Conservation (phyloP, 805 yeast genomes). For the Ogataea allantospora region DNA sequence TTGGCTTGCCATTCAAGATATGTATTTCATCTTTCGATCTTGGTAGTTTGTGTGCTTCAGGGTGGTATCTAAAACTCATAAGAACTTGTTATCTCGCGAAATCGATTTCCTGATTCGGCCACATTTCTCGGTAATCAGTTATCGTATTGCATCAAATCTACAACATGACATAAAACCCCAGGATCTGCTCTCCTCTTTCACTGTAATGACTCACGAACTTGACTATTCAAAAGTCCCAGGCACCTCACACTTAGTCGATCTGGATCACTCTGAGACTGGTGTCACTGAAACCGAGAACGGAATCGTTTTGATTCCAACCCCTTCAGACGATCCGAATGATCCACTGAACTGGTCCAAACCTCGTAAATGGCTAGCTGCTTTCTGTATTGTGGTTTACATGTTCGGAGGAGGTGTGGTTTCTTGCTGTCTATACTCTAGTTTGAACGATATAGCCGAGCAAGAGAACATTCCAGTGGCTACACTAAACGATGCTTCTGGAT, state of each 20-base stretch:
- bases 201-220: too few relatives aligned
- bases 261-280: constrained; percentile 5
- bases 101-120: too few relatives aligned
- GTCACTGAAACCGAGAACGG: constrained; percentile 24
- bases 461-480: constrained; percentile 23
- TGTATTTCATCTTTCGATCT: too few relatives aligned
- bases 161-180: too few relatives aligned
- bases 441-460: constrained; percentile 22
- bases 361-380: constrained; percentile 47
- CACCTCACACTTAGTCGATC: constrained; percentile 17
- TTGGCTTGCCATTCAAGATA: too few relatives aligned
- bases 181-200: too few relatives aligned
- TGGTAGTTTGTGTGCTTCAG: too few relatives aligned
- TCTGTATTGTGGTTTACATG: constrained; percentile 42
- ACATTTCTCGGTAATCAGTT: too few relatives aligned
- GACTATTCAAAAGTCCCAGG: constrained; percentile 8
- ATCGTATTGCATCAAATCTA: too few relatives aligned
- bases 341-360: constrained; percentile 60
- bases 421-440: constrained; percentile 30
- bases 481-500: constrained; percentile 39
- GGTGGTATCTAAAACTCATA: too few relatives aligned
- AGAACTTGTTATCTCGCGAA: too few relatives aligned
- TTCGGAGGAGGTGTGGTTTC: constrained; percentile 29
- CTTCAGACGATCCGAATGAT: constrained; percentile 67
- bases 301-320: constrained; percentile 61